Evolutionary conservation across 352 stramenopile genomes (phyloP), one percentile per base, ranked within the genome.

Genomic region (Hyaloperonospora brassicae): DNA sequence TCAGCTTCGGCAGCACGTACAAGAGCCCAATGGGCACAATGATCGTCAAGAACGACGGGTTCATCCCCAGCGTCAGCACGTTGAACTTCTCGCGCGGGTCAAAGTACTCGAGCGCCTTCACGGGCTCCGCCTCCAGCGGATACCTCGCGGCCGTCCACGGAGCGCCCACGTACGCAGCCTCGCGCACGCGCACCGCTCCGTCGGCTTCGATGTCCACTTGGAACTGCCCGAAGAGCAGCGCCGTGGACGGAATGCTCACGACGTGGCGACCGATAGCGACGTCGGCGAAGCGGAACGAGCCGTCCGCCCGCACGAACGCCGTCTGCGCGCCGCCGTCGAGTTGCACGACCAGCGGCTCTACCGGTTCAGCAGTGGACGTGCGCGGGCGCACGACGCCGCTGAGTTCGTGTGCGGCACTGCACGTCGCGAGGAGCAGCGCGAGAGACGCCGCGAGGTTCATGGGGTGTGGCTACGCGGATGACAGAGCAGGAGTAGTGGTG

Each of bases 71-170:
- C 1, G 73, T 65, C 30, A 93, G 38, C 23, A 90, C 52, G 50
- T 77, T 89, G 50, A 93, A 87, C 66, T 88, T 89, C 56, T 93
- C 82, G 42, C 82, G 79, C 61, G 88, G 59, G 54, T 89, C 77
- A 53, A 92, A 92, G 76, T 89, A 93, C 36, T 84, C 64, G 39
- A 93, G 66, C 52, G 86, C 61, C 34, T 77, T 84, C 31, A 89
- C 70, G 3, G 76, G 59, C 52, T 93, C 79, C 17, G 70, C 72
- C 17, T 59, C 61, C 7, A 93, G 70, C 4, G 82, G 82, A 56
- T 90, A 88, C 42, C 70, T 61, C 10, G 76, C 68, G 40, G 69
- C 74, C 21, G 58, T 50, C 66, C 88, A 88, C 30, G 74, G 64
- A 4, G 81, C 79, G 48, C 82, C 82, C 34, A 76, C 72, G 61